A percentile compares a stretch with the other conserved stretches of the same genome.
These are phyloP conservation scores for Podila clonocystis DNA, from an alignment of 192 early-diverging fungal genomes.

Conservation along the genomic window DNA sequence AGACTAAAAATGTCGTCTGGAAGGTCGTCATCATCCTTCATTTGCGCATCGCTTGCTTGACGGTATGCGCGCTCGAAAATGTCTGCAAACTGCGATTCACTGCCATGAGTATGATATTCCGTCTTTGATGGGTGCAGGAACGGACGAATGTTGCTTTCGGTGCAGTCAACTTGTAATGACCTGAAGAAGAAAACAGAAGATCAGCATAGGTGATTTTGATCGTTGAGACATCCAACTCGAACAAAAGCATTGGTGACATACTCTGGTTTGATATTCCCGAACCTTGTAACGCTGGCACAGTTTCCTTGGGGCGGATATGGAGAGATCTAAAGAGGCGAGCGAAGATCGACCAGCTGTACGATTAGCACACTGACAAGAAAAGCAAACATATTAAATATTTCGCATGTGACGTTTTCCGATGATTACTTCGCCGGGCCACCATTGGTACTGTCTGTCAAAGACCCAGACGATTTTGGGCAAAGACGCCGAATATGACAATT, in stretches of 20 bases:
- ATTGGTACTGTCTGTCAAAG: constrained; percentile 18
- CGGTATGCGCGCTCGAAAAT: constrained; percentile 13
- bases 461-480: constrained; percentile 41
- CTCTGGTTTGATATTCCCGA: constrained; percentile 40
- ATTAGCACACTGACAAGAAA: not conserved
- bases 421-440: constrained; percentile 48
- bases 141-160: constrained; percentile 19
- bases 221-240: no score
- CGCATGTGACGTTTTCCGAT: not conserved
- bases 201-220: not conserved
- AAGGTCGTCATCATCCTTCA: constrained; percentile 40
- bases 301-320: constrained; percentile 22
- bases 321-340: constrained; percentile 17
- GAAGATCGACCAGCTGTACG: not conserved
- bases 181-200: constrained; percentile 1
- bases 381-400: not conserved
- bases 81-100: not conserved
- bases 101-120: not conserved
- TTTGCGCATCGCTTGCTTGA: constrained; percentile 25
- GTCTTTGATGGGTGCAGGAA: constrained; percentile 18
- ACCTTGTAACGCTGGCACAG: constrained; percentile 17
- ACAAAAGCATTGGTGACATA: not conserved
- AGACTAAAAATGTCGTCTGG: constrained; percentile 35
- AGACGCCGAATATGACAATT: constrained; percentile 20
- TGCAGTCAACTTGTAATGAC: constrained; percentile 21